phyloP scores from a whole-genome alignment of 139 green algal genomes.

The Coelastrella sp. region DNA sequence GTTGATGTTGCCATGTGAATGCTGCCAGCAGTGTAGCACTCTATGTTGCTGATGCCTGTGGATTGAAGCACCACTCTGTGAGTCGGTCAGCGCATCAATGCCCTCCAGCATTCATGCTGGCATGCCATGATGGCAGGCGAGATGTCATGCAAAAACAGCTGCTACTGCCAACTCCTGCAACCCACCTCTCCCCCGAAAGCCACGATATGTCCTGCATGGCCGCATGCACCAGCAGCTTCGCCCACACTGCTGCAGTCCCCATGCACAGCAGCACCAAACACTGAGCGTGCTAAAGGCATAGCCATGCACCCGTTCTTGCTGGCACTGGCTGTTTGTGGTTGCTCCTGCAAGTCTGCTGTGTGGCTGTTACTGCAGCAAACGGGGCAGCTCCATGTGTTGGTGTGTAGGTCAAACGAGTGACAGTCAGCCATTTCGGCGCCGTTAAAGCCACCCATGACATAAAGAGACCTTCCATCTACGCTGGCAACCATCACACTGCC shows the following conservation, averaged over 20 bases:
- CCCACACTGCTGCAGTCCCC: background rate
- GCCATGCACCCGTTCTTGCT: background rate
- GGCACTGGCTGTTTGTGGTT: background rate
- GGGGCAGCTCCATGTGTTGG: constrained; percentile 47
- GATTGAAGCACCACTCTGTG: no score
- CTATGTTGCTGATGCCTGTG: no score
- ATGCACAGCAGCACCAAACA: constrained; percentile 60
- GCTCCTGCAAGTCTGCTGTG: background rate
- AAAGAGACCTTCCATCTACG: constrained; percentile 28
- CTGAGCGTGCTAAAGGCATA: constrained; percentile 49
- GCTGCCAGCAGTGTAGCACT: no score
- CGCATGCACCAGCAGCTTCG: constrained; percentile 35
- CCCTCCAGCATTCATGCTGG: no score
- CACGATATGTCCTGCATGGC: constrained; percentile 44
- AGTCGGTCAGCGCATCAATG: no score
- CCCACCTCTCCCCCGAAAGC: constrained; percentile 71
- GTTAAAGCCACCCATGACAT: constrained; percentile 64
- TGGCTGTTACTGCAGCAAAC: constrained; percentile 16
- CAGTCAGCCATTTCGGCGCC: constrained; percentile 51
- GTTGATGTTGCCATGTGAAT: no score
- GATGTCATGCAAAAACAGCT: no score
- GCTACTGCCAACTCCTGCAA: background rate
- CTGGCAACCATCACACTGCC: constrained; percentile 36
- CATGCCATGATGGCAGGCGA: no score
- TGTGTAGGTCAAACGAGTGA: constrained; percentile 35